Conservation (phyloP, 75 land plant genomes). For the Pseudotsuga menziesii region DNA sequence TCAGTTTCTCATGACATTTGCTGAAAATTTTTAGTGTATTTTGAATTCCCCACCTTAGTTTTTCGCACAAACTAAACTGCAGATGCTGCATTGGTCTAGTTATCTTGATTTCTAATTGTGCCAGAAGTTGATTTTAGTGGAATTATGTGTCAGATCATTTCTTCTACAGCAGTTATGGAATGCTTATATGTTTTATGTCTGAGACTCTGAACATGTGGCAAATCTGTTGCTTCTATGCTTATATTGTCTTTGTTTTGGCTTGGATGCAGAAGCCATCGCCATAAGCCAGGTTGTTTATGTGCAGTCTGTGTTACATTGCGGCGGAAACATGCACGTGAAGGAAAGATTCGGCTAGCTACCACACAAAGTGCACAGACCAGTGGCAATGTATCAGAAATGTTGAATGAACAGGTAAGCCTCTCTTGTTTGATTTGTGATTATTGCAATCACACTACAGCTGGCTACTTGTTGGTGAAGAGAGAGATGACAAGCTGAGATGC, state of each 20-base stretch:
- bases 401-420: slow-evolving; percentile 4
- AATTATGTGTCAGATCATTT: neutral
- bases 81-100: neutral
- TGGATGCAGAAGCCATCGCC: slow-evolving; percentile 5
- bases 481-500: too few relatives aligned
- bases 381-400: neutral
- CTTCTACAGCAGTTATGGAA: neutral
- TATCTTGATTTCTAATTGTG: neutral
- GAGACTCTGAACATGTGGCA: neutral
- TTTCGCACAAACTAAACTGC: neutral
- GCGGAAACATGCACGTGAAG: slow-evolving; percentile 1
- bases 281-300: slow-evolving; percentile 10
- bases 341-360: neutral
- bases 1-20: neutral
- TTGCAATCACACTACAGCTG: too few relatives aligned
- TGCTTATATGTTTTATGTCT: neutral
- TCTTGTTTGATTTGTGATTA: neutral
- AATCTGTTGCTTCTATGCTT: neutral
- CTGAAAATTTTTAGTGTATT: too few relatives aligned
- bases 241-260: neutral
- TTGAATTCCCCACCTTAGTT: neutral
- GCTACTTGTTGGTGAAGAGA: too few relatives aligned
- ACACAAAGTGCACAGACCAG: neutral
- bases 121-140: neutral
- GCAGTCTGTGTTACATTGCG: slow-evolving; percentile 4